A percentile compares a stretch with the other conserved stretches of the same genome.
Conservation (phyloP, 768 basidiomycete species). For the Tricholoma furcatifolium region DNA sequence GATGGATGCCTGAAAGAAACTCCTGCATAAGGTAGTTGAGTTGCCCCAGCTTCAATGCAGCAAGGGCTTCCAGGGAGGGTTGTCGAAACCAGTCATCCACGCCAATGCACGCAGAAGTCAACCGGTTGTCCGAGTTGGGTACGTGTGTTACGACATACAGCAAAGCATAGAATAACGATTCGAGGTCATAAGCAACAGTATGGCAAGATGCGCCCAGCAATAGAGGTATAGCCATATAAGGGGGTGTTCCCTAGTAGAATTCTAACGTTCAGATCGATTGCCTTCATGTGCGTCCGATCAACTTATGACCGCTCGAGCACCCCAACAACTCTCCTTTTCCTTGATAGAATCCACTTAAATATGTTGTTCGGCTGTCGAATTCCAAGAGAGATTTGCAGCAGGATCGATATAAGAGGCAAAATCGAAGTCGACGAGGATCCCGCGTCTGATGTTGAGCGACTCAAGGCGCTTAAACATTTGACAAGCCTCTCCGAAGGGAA, state of each 20-base stretch:
- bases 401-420: neutral
- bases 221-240: neutral
- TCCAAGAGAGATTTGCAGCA: neutral
- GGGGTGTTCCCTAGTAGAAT: neutral
- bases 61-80: too few species aligned
- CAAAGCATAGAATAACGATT: too few species aligned
- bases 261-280: neutral
- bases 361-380: neutral
- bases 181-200: too few species aligned
- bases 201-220: too few species aligned
- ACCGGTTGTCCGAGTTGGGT: too few species aligned
- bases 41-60: too few species aligned
- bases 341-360: neutral
- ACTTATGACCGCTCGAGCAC: neutral
- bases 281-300: neutral
- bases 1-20: too few species aligned
- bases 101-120: too few species aligned
- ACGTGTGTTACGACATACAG: too few species aligned
- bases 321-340: neutral
- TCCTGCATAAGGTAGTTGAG: too few species aligned
- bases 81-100: too few species aligned
- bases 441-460: neutral
- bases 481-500: neutral
- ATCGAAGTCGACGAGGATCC: neutral
- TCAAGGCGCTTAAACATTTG: neutral